Conservation (phyloP, 2,329 filamentous ascomycete species). For the Lithohypha guttulata region DNA sequence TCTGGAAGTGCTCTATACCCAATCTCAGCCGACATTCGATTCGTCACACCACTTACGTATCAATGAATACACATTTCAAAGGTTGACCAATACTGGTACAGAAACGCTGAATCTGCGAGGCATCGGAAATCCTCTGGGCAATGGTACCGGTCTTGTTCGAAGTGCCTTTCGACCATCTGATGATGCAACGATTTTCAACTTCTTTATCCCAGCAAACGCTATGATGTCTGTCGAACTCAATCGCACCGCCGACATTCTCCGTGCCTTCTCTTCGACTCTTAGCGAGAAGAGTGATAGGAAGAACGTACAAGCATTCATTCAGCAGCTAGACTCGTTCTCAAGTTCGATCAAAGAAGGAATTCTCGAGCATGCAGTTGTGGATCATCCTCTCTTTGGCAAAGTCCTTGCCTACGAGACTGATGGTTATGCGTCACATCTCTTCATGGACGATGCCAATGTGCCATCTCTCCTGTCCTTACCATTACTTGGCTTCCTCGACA, state of each 20-base stretch:
- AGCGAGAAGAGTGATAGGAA: conserved; percentile 24
- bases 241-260: conserved; percentile 61
- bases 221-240: conserved; percentile 88
- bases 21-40: conserved; percentile 69
- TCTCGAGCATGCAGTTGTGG: conserved; percentile 67
- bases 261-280: conserved; percentile 24
- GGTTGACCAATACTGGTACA: conserved; percentile 68
- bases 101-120: conserved; percentile 78
- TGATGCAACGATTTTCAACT: conserved; percentile 87
- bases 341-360: conserved; percentile 63
- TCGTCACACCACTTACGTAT: conserved; percentile 51
- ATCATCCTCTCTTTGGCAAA: conserved; percentile 40
- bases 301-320: conserved; percentile 30
- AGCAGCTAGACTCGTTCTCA: conserved; percentile 43
- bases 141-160: conserved; percentile 71
- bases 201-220: conserved; percentile 89
- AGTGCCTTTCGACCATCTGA: conserved; percentile 92
- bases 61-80: conserved; percentile 82
- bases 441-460: conserved; percentile 59
- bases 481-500: conserved; percentile 46
- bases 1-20: conserved; percentile 62
- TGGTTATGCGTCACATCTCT: conserved; percentile 49
- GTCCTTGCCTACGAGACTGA: conserved; percentile 58
- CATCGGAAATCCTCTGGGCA: conserved; percentile 81
- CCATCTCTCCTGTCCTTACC: conserved; percentile 52